Evolutionary conservation across 2,329 filamentous ascomycete genomes (phyloP).

Genomic region (Neofusicoccum ribis): DNA sequence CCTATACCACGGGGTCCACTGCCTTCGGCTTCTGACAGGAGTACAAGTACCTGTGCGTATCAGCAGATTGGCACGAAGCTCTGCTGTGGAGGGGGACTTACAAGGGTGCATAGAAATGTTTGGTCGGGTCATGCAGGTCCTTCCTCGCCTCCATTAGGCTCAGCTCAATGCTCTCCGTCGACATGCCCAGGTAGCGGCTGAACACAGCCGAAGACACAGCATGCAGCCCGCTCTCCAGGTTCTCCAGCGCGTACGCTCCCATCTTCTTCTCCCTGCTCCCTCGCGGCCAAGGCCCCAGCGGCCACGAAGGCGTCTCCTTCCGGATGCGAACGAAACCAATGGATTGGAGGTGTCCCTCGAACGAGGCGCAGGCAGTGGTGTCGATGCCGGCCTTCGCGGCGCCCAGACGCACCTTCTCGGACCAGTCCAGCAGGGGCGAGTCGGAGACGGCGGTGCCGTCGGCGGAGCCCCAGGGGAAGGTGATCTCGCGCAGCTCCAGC

Average conservation of each 20-base stretch:
- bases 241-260: background rate
- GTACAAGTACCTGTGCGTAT: background rate
- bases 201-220: conserved; percentile 17
- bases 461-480: no score
- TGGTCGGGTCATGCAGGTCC: background rate
- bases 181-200: conserved; percentile 7
- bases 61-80: background rate
- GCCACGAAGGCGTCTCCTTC: no score
- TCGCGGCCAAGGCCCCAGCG: background rate
- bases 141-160: background rate
- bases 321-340: no score
- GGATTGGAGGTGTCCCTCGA: no score
- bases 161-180: background rate
- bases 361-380: no score
- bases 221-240: conserved; percentile 4
- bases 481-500: no score
- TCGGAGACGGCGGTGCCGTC: no score
- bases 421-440: no score
- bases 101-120: background rate
- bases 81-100: background rate
- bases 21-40: background rate
- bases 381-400: no score
- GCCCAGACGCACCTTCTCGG: no score
- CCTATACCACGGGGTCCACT: no score
- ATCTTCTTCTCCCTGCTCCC: background rate